Evolutionary conservation across 1,284 basidiomycete genomes (phyloP).

Genomic region (Cutaneotrichosporon cavernicola): DNA sequence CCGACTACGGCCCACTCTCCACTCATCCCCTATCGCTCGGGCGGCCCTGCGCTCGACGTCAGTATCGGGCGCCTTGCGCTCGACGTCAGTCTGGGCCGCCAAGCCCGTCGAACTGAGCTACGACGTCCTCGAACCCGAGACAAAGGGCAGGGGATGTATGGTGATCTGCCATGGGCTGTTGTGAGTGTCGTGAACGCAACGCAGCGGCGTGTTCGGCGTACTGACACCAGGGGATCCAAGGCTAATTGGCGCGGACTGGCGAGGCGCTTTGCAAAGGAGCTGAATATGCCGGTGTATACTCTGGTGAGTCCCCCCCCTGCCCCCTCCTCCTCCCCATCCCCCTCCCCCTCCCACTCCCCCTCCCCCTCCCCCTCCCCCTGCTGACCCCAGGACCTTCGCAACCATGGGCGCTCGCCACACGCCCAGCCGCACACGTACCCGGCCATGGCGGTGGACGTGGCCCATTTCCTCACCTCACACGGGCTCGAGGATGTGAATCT

Average conservation of each 20-base stretch:
- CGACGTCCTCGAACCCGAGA: slow-evolving; percentile 34
- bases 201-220: not conserved
- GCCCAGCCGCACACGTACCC: slow-evolving; percentile 55
- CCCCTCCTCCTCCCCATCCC: too few species aligned
- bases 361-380: not conserved
- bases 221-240: slow-evolving; percentile 55
- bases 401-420: slow-evolving; percentile 59
- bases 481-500: slow-evolving; percentile 53
- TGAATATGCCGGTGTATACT: slow-evolving; percentile 57
- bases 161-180: slow-evolving; percentile 58
- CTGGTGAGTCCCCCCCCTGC: slow-evolving; percentile 55
- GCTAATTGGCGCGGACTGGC: slow-evolving; percentile 60
- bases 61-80: too few species aligned
- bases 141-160: slow-evolving; percentile 35
- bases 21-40: not conserved
- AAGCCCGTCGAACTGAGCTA: slow-evolving; percentile 42
- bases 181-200: slow-evolving; percentile 30
- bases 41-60: not conserved
- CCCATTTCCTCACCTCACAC: slow-evolving; percentile 52
- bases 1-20: not conserved
- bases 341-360: not conserved
- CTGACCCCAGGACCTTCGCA: slow-evolving; percentile 56
- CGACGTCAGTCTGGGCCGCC: not conserved
- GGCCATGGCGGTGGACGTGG: slow-evolving; percentile 53
- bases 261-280: slow-evolving; percentile 53